These are phyloP conservation scores for Epichloe coenophiala DNA, from an alignment of 2,329 filamentous ascomycete species.

Conservation along the genomic window DNA sequence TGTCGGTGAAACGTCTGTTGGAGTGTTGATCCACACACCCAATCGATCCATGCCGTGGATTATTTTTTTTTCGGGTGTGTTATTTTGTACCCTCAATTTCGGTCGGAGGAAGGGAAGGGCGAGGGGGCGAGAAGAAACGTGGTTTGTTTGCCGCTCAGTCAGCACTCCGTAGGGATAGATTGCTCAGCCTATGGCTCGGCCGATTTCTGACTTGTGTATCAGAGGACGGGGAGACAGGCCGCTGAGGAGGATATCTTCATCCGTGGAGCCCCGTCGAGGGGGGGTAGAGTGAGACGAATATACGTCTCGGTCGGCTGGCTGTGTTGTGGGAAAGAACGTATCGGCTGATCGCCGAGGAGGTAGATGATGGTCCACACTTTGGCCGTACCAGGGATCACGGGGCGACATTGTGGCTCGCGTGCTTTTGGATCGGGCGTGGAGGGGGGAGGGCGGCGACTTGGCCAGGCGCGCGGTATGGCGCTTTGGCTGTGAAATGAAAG, in stretches of 20 bases:
- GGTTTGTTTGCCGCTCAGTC: no score
- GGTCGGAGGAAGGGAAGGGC: no score
- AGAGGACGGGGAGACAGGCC: slow-evolving; percentile 37
- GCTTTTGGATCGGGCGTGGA: slow-evolving; percentile 27
- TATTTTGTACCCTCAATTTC: not conserved
- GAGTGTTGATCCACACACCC: not conserved
- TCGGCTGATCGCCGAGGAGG: slow-evolving; percentile 21
- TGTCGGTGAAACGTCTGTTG: not conserved
- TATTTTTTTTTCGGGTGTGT: not conserved
- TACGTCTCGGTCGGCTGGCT: not conserved
- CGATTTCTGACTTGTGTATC: slow-evolving; percentile 34
- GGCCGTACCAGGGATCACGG: slow-evolving; percentile 25
- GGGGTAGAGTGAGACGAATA: slow-evolving; percentile 28
- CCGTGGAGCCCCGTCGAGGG: slow-evolving; percentile 30
- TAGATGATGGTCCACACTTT: slow-evolving; percentile 18
- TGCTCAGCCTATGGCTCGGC: slow-evolving; percentile 37
- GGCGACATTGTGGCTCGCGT: slow-evolving; percentile 32
- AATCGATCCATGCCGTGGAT: not conserved
- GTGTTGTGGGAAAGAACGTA: slow-evolving; percentile 8
- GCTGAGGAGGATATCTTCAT: slow-evolving; percentile 30
- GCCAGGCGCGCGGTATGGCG: slow-evolving; percentile 31
- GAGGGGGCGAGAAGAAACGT: not conserved
- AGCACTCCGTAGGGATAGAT: not conserved
- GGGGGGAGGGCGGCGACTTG: slow-evolving; percentile 37
- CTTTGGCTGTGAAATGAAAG: slow-evolving; percentile 40